Base-by-base conservation (phyloP, 176 grass and related monocot species). In the Triticum dicoccoides region DNA sequence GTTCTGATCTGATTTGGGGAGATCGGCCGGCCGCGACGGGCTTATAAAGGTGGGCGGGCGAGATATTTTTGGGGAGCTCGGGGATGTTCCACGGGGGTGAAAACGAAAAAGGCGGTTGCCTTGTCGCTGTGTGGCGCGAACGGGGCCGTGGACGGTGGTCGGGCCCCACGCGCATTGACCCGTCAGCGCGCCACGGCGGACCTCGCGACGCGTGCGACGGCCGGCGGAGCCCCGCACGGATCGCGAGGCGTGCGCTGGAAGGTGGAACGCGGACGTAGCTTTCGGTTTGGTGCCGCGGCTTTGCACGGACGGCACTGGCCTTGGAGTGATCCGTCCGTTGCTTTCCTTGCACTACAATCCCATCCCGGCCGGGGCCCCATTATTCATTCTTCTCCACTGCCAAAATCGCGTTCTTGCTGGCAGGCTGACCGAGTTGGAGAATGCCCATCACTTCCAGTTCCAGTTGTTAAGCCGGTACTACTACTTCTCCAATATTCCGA, bases 111-210 rank as follows among this genome's bases (percentile, higher is more conserved):
- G 54, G 41, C 23, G 17, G 39, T 56, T 41, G 29, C 34, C 5
- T 37, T 47, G 63, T 58, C 80, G 56, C 38, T 62, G 87, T 76
- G 86, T 61, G 93, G 85, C 89, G 39, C 6, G 61, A 85, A 90
- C 42, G 67, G 67, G 88, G 42, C 68, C 82, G 77, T 83, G 87
- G 88, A 88, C 80, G 88, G 88, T 86, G 71, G 1, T 2, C 8
- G 86, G 90, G 91, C 9, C 91, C 93, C 93, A 93, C 83, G 75
- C 79, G 79, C 68, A 78, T 89, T 80, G 88, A 86, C 85, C 89
- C 63, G 24, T 59, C n/a, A 0, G 23, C 47, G 65, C 29, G 87
- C 9, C 77, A 87, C 88, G 61, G 5, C 14, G 58, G 76, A 76
- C 62, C 56, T 33, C 47, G 6, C 45, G 90, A 92, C 90, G 0